Base-by-base conservation (phyloP, 805 yeast species). In the Pichia pseudocactophila region DNA sequence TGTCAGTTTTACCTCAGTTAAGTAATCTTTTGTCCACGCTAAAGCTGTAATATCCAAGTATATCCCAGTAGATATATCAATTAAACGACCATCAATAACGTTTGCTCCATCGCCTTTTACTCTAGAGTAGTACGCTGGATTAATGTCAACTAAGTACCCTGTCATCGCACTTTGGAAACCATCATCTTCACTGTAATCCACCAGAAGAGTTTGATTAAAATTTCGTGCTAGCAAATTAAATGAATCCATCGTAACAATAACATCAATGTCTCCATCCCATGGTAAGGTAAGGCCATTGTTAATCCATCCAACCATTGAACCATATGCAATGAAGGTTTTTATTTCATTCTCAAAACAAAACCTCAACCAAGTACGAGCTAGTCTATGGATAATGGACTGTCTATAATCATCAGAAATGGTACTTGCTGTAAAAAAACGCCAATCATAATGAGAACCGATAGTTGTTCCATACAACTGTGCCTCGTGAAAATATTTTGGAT, bases 191-290 rank as follows among this genome's bases (percentile, higher is more conserved):
- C 53, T 50, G 20, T 51, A 53, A 45, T 76, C 80, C 7, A 74
- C 55, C 25, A 76, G 63, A 16, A 76, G 50, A 0, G 75, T 60
- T 48, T 73, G 76, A 52, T 78, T 76, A 54, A 58, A 75, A 13
- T 58, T 45, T 33, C 66, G 55, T 4, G 77, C 77, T 31, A 78
- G 52, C 31, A 49, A 54, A 38, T 62, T 59, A 39, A 75, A 53
- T 30, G 72, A 70, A 2, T 48, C 52, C 45, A 72, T 69, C 1
- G 82, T 71, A 53, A 78, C 61, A 51, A 77, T 81, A n/a, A 75
- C 80, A 59, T 78, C 83, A 28, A 74, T 59, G 51, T 78, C 82
- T 36, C 65, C 63, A 55, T 78, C 84, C 80, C 81, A 78, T 7
- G 80, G 79, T 48, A 78, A 63, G 5, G 66, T 61, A 45, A 73